These are phyloP conservation scores for Fistulinella prunicolor DNA, from an alignment of 768 basidiomycete species.

Conservation along the genomic window DNA sequence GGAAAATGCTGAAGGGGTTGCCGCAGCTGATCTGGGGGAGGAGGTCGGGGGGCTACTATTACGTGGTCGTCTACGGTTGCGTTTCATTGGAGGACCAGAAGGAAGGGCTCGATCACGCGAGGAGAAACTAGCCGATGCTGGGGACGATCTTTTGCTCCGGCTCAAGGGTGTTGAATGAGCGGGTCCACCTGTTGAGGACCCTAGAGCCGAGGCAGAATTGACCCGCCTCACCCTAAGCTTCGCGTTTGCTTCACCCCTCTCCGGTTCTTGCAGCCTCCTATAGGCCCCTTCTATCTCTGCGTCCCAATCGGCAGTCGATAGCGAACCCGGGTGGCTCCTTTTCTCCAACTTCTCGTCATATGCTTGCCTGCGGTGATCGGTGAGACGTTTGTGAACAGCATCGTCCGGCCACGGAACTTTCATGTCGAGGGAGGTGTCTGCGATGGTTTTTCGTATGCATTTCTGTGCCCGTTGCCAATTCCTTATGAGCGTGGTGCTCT, in stretches of 20 bases:
- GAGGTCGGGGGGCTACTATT: slow-evolving; percentile 6
- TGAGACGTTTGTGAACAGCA: slow-evolving; percentile 42
- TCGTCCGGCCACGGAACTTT: slow-evolving; percentile 39
- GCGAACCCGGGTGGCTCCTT: slow-evolving; percentile 1
- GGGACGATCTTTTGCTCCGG: slow-evolving; percentile 12
- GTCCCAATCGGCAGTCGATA: slow-evolving; percentile 24
- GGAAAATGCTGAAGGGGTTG: slow-evolving; percentile 1
- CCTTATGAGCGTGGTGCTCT: slow-evolving; percentile 17
- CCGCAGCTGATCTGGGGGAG: slow-evolving; percentile 4
- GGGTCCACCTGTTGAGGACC: slow-evolving; percentile 5
- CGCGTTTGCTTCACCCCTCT: slow-evolving; percentile 21
- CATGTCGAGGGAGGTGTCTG: slow-evolving; percentile 36
- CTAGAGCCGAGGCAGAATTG: slow-evolving; percentile 5
- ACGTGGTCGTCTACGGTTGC: slow-evolving; percentile 5
- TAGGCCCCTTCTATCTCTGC: slow-evolving; percentile 23
- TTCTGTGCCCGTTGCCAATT: slow-evolving; percentile 37
- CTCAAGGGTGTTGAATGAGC: slow-evolving; percentile 4
- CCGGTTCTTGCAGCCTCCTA: slow-evolving; percentile 23
- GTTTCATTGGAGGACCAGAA: slow-evolving; percentile 6
- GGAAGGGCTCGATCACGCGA: slow-evolving; percentile 16
- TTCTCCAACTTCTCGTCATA: slow-evolving; percentile 42
- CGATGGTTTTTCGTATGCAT: slow-evolving; percentile 28
- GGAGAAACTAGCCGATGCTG: slow-evolving; percentile 2
- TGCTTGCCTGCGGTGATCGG: slow-evolving; percentile 43
- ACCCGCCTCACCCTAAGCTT: slow-evolving; percentile 22